A percentile compares a stretch with the other conserved stretches of the same genome.
Evolutionary conservation across 2,329 filamentous ascomycete species (phyloP).

Genomic region (Aspergillus proliferans): DNA sequence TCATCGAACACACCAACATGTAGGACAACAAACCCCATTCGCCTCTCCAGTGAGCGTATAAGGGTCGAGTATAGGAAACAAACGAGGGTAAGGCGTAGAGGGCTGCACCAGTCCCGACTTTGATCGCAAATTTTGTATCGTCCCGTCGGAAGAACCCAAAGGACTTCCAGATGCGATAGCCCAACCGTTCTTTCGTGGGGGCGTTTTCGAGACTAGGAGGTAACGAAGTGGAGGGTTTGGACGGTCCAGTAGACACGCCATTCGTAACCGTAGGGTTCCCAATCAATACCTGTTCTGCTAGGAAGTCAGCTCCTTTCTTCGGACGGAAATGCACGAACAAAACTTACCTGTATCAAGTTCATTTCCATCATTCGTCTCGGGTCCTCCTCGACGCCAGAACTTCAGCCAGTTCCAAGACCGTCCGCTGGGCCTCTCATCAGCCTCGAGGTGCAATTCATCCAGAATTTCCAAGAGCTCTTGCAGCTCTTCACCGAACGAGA

Average conservation of each 20-base stretch:
- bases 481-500: conserved; percentile 87
- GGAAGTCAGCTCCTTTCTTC: conserved; percentile 2
- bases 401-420: conserved; percentile 80
- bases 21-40: conserved; percentile 96
- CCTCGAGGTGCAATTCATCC: conserved; percentile 70
- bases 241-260: neutral
- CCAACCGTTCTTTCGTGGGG: conserved; percentile 22
- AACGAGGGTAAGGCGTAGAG: conserved; percentile 88
- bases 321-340: neutral
- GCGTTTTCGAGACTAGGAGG: conserved; percentile 3
- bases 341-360: conserved; percentile 24
- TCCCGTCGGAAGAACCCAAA: conserved; percentile 56
- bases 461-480: conserved; percentile 74
- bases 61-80: conserved; percentile 66
- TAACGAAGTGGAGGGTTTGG: neutral
- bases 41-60: conserved; percentile 82
- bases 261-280: conserved; percentile 3
- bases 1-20: conserved; percentile 98
- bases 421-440: conserved; percentile 55
- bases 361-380: conserved; percentile 9
- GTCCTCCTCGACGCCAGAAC: conserved; percentile 56
- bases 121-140: conserved; percentile 74
- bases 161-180: conserved; percentile 50
- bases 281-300: conserved; percentile 8
- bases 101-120: conserved; percentile 84